These are phyloP conservation scores for Monilinia polystroma DNA, from an alignment of 2,329 filamentous ascomycete genomes.

Conservation along the genomic window DNA sequence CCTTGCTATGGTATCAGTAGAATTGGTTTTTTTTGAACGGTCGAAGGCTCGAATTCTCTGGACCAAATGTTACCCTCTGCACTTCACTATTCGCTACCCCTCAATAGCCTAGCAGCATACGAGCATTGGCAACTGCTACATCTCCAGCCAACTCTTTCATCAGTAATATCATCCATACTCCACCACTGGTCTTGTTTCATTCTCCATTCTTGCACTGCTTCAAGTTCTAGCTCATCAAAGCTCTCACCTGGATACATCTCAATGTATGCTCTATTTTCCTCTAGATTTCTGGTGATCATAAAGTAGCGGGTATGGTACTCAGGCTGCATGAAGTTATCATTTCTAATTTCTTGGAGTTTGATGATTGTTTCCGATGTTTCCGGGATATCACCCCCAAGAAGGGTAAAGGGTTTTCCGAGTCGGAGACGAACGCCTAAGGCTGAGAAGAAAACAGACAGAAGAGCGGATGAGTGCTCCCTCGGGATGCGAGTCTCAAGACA, in stretches of 20 bases:
- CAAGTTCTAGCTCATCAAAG: neutral
- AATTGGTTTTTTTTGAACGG: too few relatives aligned
- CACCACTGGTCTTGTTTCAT: neutral
- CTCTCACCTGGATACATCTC: conserved; percentile 7
- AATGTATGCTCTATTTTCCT: conserved; percentile 11
- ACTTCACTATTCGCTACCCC: neutral
- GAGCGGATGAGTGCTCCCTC: neutral
- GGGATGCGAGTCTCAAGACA: neutral
- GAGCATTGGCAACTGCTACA: neutral
- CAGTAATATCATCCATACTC: neutral
- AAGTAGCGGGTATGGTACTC: neutral
- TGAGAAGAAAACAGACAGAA: neutral
- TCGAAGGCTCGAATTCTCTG: neutral
- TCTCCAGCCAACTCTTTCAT: conserved; percentile 2
- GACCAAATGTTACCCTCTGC: neutral
- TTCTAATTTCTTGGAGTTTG: neutral
- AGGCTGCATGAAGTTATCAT: neutral
- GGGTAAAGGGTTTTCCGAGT: neutral
- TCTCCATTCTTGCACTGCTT: neutral
- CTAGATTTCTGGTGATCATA: neutral
- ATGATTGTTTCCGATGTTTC: neutral
- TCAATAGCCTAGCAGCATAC: neutral
- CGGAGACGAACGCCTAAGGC: neutral
- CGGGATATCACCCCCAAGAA: neutral
- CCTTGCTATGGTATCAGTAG: too few relatives aligned